Percentiles rank a stretch among this genome's conserved stretches.
phyloP scores from a whole-genome alignment of 495 filamentous ascomycete species.

The Daldinia bambusicola region DNA sequence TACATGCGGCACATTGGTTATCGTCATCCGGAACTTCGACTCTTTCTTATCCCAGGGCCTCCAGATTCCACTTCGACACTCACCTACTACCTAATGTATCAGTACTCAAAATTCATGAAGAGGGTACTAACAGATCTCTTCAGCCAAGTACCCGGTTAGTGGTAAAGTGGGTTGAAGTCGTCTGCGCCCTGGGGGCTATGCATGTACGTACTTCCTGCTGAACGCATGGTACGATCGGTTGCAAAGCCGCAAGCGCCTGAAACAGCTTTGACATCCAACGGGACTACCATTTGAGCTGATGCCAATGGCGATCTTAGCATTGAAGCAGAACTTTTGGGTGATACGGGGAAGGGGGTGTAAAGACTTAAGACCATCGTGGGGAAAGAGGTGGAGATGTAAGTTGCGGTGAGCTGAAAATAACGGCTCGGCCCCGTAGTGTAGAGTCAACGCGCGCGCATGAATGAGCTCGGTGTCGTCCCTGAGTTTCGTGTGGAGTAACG shows the following conservation, averaged over 20 bases:
- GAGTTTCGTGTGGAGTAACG: not conserved
- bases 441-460: not conserved
- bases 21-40: not conserved
- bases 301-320: not conserved
- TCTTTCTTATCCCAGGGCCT: not conserved
- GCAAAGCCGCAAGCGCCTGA: not conserved
- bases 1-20: not conserved
- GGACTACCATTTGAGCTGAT: not conserved
- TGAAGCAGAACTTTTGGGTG: constrained; percentile 2
- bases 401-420: constrained; percentile 15
- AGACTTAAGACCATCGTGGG: constrained; percentile 1
- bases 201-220: not conserved
- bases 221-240: not conserved
- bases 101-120: not conserved
- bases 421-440: not conserved
- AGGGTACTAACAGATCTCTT: not conserved
- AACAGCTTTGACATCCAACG: constrained; percentile 6
- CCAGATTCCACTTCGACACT: not conserved
- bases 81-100: too few species aligned
- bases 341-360: not conserved
- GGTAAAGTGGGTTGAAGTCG: not conserved
- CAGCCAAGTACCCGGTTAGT: not conserved
- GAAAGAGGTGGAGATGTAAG: constrained; percentile 6
- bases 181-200: not conserved
- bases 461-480: not conserved